Evolutionary conservation across 495 filamentous ascomycete species (phyloP).

Genomic region (Geopyxis carbonaria): DNA sequence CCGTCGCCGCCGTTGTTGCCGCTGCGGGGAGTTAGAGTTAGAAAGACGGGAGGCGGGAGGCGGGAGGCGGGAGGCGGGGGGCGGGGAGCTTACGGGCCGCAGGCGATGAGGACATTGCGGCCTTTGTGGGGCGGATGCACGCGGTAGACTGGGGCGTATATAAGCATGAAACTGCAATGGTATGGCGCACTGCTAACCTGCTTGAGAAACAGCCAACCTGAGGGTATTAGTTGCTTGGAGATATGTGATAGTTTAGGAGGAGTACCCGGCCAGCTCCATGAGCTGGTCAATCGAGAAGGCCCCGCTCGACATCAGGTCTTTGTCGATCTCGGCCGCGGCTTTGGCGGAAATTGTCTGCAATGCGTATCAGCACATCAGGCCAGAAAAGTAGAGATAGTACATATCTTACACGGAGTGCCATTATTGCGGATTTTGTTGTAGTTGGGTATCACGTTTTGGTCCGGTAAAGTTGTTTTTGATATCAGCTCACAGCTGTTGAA

Average conservation of each 20-base stretch:
- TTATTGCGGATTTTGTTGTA: not conserved
- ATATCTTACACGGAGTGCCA: slow-evolving; percentile 1
- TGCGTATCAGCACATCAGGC: too few species aligned
- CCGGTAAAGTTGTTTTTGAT: too few species aligned
- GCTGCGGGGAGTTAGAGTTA: slow-evolving; percentile 16
- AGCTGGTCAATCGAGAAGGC: slow-evolving; percentile 91
- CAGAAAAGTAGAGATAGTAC: not conserved
- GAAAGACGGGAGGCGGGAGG: not conserved
- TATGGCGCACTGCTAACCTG: slow-evolving; percentile 33
- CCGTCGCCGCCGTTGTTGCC: slow-evolving; percentile 62
- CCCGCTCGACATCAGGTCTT: slow-evolving; percentile 82
- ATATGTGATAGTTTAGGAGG: not conserved
- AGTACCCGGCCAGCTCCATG: slow-evolving; percentile 89
- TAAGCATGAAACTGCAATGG: slow-evolving; percentile 2
- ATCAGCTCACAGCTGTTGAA: too few species aligned
- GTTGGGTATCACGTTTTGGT: not conserved
- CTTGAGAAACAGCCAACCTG: slow-evolving; percentile 72
- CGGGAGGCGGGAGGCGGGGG: slow-evolving; percentile 6
- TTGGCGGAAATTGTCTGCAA: slow-evolving; percentile 66
- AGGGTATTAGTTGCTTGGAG: not conserved
- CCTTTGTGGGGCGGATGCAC: slow-evolving; percentile 62
- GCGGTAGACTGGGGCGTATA: slow-evolving; percentile 52
- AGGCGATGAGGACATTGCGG: slow-evolving; percentile 64
- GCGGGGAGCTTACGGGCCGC: slow-evolving; percentile 52
- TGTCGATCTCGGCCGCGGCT: slow-evolving; percentile 72